Conservation (phyloP, 1,284 basidiomycete species). For the Naganishia sp. region DNA sequence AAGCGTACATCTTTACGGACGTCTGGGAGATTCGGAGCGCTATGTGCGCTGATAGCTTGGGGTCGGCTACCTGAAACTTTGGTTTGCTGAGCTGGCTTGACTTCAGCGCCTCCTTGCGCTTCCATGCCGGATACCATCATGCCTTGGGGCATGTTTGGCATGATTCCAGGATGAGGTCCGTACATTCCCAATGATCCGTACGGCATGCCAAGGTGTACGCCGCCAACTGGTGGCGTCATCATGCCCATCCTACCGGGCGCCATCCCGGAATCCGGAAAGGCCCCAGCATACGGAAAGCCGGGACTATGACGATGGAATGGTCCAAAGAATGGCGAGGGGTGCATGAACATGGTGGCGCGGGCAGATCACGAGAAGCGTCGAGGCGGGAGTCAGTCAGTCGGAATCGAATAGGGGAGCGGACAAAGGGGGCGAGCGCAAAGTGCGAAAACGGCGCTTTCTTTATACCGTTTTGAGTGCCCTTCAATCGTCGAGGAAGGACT, state of each 20-base stretch:
- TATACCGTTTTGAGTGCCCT: background rate
- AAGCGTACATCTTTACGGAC: slow-evolving; percentile 14
- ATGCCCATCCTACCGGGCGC: slow-evolving; percentile 1
- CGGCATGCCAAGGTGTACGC: background rate
- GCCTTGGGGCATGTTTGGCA: background rate
- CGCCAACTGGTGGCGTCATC: background rate
- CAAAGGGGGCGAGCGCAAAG: background rate
- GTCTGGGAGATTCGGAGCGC: background rate
- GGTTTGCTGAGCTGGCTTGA: background rate
- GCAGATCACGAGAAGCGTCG: background rate
- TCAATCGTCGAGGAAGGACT: too few relatives aligned
- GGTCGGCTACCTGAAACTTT: background rate
- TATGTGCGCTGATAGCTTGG: background rate
- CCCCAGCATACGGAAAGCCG: slow-evolving; percentile 10
- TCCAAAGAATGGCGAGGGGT: slow-evolving; percentile 14
- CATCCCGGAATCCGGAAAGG: slow-evolving; percentile 1
- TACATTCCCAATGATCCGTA: slow-evolving; percentile 5
- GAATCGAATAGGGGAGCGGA: background rate
- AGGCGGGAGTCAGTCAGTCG: background rate
- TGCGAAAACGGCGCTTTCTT: background rate
- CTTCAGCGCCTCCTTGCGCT: background rate
- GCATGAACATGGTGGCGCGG: slow-evolving; percentile 14
- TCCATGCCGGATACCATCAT: background rate
- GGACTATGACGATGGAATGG: slow-evolving; percentile 13
- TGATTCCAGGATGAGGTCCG: slow-evolving; percentile 5